Percentiles rank a stretch among this genome's conserved stretches.
Evolutionary conservation across 805 yeast genomes (phyloP).

Genomic region (Cyberlindnera amylophila): DNA sequence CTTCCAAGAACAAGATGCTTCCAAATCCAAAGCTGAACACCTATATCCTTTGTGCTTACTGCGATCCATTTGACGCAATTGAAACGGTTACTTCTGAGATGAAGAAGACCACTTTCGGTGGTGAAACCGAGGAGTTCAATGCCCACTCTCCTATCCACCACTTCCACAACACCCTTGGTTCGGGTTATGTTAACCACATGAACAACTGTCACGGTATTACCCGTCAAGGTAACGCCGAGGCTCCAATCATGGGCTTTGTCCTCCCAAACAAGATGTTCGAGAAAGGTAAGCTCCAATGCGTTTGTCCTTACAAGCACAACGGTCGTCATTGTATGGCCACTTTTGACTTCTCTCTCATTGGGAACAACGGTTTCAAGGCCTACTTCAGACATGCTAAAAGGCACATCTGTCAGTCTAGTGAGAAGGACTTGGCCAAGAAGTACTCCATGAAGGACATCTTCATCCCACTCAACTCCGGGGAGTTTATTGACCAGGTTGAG

Average conservation of each 20-base stretch:
- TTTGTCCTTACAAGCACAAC: constrained; percentile 6
- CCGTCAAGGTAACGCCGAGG: not conserved
- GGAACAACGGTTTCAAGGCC: constrained; percentile 6
- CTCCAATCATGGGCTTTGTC: constrained; percentile 7
- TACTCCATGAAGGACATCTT: not conserved
- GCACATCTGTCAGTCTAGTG: not conserved
- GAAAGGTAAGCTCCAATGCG: not conserved
- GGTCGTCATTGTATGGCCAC: constrained; percentile 2
- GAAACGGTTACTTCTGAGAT: constrained; percentile 1
- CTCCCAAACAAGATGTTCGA: not conserved
- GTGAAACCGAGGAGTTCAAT: constrained; percentile 1
- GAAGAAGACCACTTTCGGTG: constrained; percentile 2
- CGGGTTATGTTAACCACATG: constrained; percentile 16
- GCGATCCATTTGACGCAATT: constrained; percentile 11
- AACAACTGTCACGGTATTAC: constrained; percentile 14
- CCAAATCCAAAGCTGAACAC: constrained; percentile 13
- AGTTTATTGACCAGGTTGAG: not conserved
- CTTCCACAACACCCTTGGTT: constrained; percentile 15
- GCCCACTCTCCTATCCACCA: not conserved
- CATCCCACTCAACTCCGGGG: not conserved
- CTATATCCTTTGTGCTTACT: constrained; percentile 15
- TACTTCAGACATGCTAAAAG: constrained; percentile 9
- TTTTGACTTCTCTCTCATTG: not conserved
- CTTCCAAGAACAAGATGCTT: constrained; percentile 9
- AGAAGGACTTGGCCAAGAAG: not conserved